Evolutionary conservation across 2,329 filamentous ascomycete genomes (phyloP).

Genomic region (Beauveria sp.): DNA sequence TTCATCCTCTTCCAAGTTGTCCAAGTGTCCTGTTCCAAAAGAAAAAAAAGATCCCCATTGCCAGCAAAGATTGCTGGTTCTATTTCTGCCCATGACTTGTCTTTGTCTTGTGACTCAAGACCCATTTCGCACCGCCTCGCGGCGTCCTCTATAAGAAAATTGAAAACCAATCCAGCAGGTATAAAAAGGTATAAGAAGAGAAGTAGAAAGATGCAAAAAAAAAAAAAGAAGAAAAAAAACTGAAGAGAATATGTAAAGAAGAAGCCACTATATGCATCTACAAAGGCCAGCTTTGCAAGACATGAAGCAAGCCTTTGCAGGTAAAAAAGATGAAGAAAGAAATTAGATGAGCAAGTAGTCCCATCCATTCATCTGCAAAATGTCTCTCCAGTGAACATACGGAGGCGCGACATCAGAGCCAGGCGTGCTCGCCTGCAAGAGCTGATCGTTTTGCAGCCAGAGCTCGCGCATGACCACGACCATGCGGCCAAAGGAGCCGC

Average conservation of each 20-base stretch:
- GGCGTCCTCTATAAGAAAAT: constrained; percentile 29
- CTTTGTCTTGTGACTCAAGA: not conserved
- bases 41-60: not conserved
- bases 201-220: constrained; percentile 13
- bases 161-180: constrained; percentile 16
- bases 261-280: constrained; percentile 17
- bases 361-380: constrained; percentile 88
- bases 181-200: constrained; percentile 18
- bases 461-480: constrained; percentile 71
- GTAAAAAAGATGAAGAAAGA: constrained; percentile 13
- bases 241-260: constrained; percentile 20
- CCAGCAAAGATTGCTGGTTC: not conserved
- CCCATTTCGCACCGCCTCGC: constrained; percentile 27
- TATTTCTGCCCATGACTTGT: constrained; percentile 10
- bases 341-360: constrained; percentile 78
- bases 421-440: constrained; percentile 29
- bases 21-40: not conserved
- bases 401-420: constrained; percentile 39
- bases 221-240: constrained; percentile 16
- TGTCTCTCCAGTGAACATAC: constrained; percentile 87
- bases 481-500: constrained; percentile 82
- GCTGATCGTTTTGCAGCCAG: constrained; percentile 70
- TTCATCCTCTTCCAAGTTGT: not conserved
- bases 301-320: not conserved
- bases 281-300: constrained; percentile 15